Evolutionary conservation across 1,284 basidiomycete genomes (phyloP).

Genomic region (Leccinum griseonigrum): DNA sequence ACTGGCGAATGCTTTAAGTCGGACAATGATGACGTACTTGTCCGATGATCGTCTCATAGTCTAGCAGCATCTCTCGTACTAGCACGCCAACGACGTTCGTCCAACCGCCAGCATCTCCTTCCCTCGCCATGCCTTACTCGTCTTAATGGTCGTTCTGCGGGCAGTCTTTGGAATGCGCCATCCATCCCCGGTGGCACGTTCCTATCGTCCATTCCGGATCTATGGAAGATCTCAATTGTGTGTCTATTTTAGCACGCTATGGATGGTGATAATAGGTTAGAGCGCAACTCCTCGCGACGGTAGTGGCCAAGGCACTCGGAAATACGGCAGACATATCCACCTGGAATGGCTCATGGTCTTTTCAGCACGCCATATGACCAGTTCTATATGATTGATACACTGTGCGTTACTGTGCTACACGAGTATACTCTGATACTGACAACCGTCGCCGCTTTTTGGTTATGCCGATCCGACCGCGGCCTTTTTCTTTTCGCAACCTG

Average conservation of each 20-base stretch:
- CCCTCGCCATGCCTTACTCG: slow-evolving; percentile 44
- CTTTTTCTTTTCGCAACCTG: slow-evolving; percentile 74
- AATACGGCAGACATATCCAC: slow-evolving; percentile 28
- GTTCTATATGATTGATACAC: slow-evolving; percentile 60
- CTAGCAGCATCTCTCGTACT: slow-evolving; percentile 25
- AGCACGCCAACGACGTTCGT: slow-evolving; percentile 60
- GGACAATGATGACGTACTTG: not conserved
- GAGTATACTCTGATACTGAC: slow-evolving; percentile 3
- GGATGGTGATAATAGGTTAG: slow-evolving; percentile 77
- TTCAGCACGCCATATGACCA: slow-evolving; percentile 72
- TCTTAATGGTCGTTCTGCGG: slow-evolving; percentile 17
- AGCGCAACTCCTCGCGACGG: slow-evolving; percentile 64
- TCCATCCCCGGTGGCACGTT: slow-evolving; percentile 75
- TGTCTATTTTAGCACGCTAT: slow-evolving; percentile 63
- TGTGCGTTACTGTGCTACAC: not conserved
- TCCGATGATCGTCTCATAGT: slow-evolving; percentile 31
- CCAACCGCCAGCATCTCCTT: slow-evolving; percentile 38
- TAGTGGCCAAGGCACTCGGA: slow-evolving; percentile 49
- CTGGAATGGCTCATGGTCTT: slow-evolving; percentile 69
- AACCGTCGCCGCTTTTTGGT: slow-evolving; percentile 41
- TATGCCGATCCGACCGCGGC: slow-evolving; percentile 50
- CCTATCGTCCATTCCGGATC: slow-evolving; percentile 50
- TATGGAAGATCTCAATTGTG: slow-evolving; percentile 57
- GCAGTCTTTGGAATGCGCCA: slow-evolving; percentile 38
- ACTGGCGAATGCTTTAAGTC: slow-evolving; percentile 60